Percentiles rank a stretch among this genome's conserved stretches.
Evolutionary conservation across 2,329 filamentous ascomycete genomes (phyloP).

Genomic region (Microdochium paspali): DNA sequence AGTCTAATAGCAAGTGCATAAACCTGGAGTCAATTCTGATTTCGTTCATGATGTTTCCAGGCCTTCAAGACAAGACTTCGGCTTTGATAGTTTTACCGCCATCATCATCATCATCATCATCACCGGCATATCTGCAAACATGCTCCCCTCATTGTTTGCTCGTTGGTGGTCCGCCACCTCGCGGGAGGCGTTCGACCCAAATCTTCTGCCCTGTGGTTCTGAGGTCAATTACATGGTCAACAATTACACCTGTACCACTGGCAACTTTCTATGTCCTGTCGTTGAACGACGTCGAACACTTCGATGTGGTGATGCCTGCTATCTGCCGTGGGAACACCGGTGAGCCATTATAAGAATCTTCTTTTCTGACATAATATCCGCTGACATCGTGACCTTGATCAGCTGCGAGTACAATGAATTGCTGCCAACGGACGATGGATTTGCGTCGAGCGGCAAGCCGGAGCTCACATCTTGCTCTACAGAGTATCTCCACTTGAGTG

Average conservation of each 20-base stretch:
- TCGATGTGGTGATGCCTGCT: constrained; percentile 16
- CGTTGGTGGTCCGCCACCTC: not conserved
- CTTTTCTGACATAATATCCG: not conserved
- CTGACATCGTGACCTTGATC: constrained; percentile 1
- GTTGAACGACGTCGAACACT: constrained; percentile 15
- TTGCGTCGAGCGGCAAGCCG: not conserved
- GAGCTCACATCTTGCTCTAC: constrained; percentile 6
- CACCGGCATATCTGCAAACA: not conserved
- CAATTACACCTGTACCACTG: constrained; percentile 15
- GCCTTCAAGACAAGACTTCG: too few relatives aligned
- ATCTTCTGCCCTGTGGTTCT: constrained; percentile 10
- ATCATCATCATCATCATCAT: too few relatives aligned
- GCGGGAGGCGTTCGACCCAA: constrained; percentile 1
- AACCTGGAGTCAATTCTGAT: too few relatives aligned
- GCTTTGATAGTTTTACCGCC: too few relatives aligned
- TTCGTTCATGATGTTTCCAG: too few relatives aligned
- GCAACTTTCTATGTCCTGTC: constrained; percentile 18
- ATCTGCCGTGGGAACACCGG: constrained; percentile 14
- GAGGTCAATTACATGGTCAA: constrained; percentile 11
- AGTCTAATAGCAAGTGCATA: too few relatives aligned
- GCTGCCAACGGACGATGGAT: constrained; percentile 2
- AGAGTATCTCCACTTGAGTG: constrained; percentile 29
- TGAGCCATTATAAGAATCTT: constrained; percentile 4
- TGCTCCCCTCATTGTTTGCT: not conserved
- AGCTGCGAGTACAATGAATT: constrained; percentile 6